Percentiles rank a stretch among this genome's conserved stretches.
Conservation (phyloP, 371 early-diverging fungal genomes). For the Mucor plumbeus region DNA sequence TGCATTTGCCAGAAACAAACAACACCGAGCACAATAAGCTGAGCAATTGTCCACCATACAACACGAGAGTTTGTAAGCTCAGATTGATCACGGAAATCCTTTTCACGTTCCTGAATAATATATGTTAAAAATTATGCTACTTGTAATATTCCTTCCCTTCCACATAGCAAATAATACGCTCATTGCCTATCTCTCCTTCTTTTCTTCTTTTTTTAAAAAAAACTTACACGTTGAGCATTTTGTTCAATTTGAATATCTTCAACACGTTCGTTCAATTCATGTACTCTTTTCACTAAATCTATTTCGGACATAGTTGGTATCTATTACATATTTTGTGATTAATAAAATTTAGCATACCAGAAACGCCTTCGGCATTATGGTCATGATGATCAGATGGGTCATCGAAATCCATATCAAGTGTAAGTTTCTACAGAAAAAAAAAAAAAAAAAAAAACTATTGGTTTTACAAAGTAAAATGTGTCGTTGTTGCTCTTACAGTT, state of each 20-base stretch:
- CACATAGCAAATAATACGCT: too few relatives aligned
- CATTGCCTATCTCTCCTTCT: neutral
- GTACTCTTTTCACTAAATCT: slow-evolving; percentile 75
- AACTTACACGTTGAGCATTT: slow-evolving; percentile 83
- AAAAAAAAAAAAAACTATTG: slow-evolving; percentile 31
- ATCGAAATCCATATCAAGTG: slow-evolving; percentile 80
- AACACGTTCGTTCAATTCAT: slow-evolving; percentile 83
- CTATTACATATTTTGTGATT: neutral
- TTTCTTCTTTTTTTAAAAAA: neutral
- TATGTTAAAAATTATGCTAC: neutral
- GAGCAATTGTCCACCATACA: slow-evolving; percentile 88
- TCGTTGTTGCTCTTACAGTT: slow-evolving; percentile 45
- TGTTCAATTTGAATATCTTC: slow-evolving; percentile 89
- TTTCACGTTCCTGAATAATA: slow-evolving; percentile 79
- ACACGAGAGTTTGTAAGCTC: slow-evolving; percentile 85
- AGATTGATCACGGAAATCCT: slow-evolving; percentile 86
- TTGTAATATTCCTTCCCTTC: neutral
- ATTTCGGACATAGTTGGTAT: neutral
- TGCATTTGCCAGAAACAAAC: slow-evolving; percentile 94
- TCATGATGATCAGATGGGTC: slow-evolving; percentile 67
- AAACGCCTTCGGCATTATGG: slow-evolving; percentile 60
- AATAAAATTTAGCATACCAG: slow-evolving; percentile 43
- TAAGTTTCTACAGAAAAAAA: slow-evolving; percentile 50
- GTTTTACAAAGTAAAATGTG: slow-evolving; percentile 20
- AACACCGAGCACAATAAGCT: slow-evolving; percentile 78